Base-by-base conservation (phyloP, 495 filamentous ascomycete genomes). In the Aspergillus avenaceus region DNA sequence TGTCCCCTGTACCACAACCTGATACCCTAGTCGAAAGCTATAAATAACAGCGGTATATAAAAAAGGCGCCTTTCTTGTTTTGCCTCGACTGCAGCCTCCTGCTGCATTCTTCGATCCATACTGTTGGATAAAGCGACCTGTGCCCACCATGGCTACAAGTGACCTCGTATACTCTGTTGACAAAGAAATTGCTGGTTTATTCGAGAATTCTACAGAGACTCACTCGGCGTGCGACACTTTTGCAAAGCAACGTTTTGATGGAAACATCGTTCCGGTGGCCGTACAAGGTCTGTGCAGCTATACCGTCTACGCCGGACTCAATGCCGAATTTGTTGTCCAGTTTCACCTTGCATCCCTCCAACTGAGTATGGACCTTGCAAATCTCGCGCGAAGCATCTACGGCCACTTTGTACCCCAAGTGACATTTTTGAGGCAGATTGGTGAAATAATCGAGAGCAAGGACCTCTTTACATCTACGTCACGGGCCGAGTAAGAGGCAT, bases 281-380 rank as follows among this genome's bases (percentile, higher is more conserved):
- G 54, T 74, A 18, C 71, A 76, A 52, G 71, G 72, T 13, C 53
- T 51, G 14, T 73, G 71, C 57, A 69, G 66, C 52, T 76, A 76
- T 55, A 62, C 70, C 3, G 65, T 74, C 38, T 74, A 72, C 38
- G 66, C 68, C 19, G 70, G 72, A 29, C 60, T 53, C 18, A 54
- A 65, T 18, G 45, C 47, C 38, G 70, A 70, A 54, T 71, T 59
- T 40, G 66, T 73, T 19, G 64, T 64, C 37, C 71, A 73, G 55
- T 74, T 73, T 57, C 71, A 66, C 34, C 64, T 73, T 13, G 53
- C 57, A 48, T 70, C 66, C 18, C 55, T 70, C 14, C 13, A 34
- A 18, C 54, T 74, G 23, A 59, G 62, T 5, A 45, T 51, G n/a
- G 57, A 68, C 34, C 67, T 52, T 55, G 29, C 37, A 32, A 48